Evolutionary conservation across 169 alveolate genomes (phyloP).

Genomic region (Toxoplasma gondii): DNA sequence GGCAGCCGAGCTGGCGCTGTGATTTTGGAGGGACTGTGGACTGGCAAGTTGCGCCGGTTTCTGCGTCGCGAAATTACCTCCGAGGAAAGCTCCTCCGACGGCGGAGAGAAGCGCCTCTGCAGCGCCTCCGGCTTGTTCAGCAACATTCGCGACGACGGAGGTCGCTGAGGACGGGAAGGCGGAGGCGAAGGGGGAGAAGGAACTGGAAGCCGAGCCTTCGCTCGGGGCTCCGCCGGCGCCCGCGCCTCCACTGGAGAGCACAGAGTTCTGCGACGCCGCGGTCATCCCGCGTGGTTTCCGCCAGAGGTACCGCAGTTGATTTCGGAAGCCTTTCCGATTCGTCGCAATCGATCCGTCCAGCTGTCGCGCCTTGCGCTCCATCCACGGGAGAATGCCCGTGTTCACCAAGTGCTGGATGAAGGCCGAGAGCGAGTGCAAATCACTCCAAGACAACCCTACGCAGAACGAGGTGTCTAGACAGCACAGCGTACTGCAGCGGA

Average conservation of each 20-base stretch:
- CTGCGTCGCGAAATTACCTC: background rate
- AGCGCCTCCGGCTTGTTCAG: constrained; percentile 59
- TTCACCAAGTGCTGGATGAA: constrained; percentile 45
- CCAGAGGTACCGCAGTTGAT: constrained; percentile 59
- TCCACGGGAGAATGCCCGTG: constrained; percentile 51
- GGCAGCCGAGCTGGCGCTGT: too few species aligned
- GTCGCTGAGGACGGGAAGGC: background rate
- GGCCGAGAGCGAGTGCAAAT: constrained; percentile 32
- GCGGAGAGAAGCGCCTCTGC: constrained; percentile 62
- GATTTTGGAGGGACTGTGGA: too few species aligned
- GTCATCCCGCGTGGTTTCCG: constrained; percentile 47
- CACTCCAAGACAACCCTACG: constrained; percentile 50
- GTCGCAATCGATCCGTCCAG: constrained; percentile 54
- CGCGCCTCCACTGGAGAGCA: background rate
- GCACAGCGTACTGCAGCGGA: constrained; percentile 9
- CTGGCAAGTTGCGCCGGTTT: background rate
- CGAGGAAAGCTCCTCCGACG: constrained; percentile 62
- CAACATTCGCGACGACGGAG: constrained; percentile 48
- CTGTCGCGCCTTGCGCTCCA: constrained; percentile 60
- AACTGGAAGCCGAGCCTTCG: background rate
- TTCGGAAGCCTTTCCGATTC: constrained; percentile 48
- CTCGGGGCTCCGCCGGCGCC: background rate
- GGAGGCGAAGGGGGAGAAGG: constrained; percentile 3
- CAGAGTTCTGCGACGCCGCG: background rate
- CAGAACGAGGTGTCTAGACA: constrained; percentile 51